Conservation (phyloP, 179 eudicot species). For the Beta lomatogona region DNA sequence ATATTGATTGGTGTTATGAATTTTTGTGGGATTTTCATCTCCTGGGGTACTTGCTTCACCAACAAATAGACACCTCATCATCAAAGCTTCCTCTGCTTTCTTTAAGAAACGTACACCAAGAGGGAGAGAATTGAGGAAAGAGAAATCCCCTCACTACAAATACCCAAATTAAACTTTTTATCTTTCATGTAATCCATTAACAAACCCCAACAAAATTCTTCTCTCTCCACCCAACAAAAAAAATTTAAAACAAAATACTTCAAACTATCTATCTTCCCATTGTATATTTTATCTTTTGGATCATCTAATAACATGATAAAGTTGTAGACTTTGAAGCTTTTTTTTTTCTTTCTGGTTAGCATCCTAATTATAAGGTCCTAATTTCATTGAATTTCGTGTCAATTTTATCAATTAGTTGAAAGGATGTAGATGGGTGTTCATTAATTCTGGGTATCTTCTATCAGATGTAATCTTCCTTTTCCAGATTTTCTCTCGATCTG, state of each 20-base stretch:
- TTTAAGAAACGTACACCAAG: too few species aligned
- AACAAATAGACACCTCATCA: too few species aligned
- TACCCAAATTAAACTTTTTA: too few species aligned
- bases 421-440: neutral
- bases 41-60: too few species aligned
- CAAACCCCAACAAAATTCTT: slow-evolving; percentile 28
- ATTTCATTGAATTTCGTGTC: slow-evolving; percentile 13
- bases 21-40: neutral
- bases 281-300: neutral
- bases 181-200: slow-evolving; percentile 22
- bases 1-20: neutral
- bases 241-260: neutral
- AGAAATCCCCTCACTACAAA: too few species aligned
- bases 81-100: too few species aligned
- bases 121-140: too few species aligned
- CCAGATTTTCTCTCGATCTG: slow-evolving; percentile 14
- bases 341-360: slow-evolving; percentile 13
- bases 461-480: slow-evolving; percentile 18
- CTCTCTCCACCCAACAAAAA: neutral
- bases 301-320: slow-evolving; percentile 26
- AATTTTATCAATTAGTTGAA: slow-evolving; percentile 17
- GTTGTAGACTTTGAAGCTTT: slow-evolving; percentile 24
- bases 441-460: slow-evolving; percentile 6
- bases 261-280: neutral
- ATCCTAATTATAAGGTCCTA: slow-evolving; percentile 21